phyloP scores from a whole-genome alignment of 495 filamentous ascomycete genomes.

The Astrocystis sublimbata region DNA sequence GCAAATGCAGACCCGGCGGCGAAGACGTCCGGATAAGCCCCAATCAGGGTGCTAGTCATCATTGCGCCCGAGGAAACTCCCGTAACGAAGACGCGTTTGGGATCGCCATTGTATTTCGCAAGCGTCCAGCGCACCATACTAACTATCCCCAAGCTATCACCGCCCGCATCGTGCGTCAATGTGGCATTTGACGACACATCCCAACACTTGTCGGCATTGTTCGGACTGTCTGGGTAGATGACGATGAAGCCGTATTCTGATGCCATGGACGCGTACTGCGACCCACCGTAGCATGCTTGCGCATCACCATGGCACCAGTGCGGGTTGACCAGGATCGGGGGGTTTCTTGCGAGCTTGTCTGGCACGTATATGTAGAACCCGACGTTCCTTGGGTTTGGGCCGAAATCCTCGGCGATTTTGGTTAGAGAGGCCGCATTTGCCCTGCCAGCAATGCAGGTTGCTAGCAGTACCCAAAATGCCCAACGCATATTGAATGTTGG shows the following conservation, averaged over 20 bases:
- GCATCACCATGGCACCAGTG: conserved; percentile 53
- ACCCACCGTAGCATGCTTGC: conserved; percentile 34
- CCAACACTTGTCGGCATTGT: conserved; percentile 53
- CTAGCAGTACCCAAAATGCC: conserved; percentile 1
- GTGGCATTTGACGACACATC: conserved; percentile 57
- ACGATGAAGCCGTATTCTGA: conserved; percentile 54
- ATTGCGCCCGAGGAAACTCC: conserved; percentile 52
- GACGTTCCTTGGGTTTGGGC: conserved; percentile 52
- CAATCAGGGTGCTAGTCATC: conserved; percentile 49
- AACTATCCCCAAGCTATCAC: conserved; percentile 59
- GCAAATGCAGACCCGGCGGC: conserved; percentile 53
- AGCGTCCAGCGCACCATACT: conserved; percentile 60
- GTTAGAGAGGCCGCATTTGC: conserved; percentile 29
- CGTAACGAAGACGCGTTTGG: conserved; percentile 49
- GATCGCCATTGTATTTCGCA: conserved; percentile 44
- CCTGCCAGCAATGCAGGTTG: not conserved
- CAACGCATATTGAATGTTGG: conserved; percentile 8
- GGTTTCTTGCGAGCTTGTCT: conserved; percentile 48
- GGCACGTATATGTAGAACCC: conserved; percentile 60
- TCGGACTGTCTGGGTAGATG: conserved; percentile 55
- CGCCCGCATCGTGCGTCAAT: conserved; percentile 58
- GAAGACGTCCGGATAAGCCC: conserved; percentile 45
- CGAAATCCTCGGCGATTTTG: conserved; percentile 40
- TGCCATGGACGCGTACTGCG: conserved; percentile 48
- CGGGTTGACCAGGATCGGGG: conserved; percentile 58